These are phyloP conservation scores for Cyamopsis tetragonoloba DNA, from an alignment of 306 rosid species.

Conservation along the genomic window DNA sequence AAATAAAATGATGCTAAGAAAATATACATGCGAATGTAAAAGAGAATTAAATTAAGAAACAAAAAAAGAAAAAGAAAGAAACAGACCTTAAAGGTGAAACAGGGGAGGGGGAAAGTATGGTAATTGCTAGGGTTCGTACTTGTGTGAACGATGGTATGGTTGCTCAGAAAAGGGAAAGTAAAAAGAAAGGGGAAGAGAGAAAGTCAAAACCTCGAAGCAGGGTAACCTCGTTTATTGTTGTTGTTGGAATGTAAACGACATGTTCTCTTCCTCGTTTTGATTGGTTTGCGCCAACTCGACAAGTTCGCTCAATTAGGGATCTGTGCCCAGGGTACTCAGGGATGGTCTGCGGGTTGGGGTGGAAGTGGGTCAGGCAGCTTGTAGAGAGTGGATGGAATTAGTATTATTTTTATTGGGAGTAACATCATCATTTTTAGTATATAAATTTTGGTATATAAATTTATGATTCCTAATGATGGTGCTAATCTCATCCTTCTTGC, in stretches of 20 bases:
- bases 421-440: too few relatives aligned
- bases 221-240: not conserved
- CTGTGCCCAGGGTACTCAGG: too few relatives aligned
- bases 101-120: not conserved
- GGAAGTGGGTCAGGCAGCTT: too few relatives aligned
- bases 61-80: too few relatives aligned
- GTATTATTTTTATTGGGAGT: too few relatives aligned
- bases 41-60: slow-evolving; percentile 16
- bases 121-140: not conserved
- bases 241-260: not conserved
- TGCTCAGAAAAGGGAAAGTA: not conserved
- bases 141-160: not conserved
- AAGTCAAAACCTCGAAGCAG: not conserved
- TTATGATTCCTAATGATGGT: too few relatives aligned
- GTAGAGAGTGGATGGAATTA: too few relatives aligned
- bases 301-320: too few relatives aligned
- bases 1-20: not conserved
- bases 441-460: too few relatives aligned
- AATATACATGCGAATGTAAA: not conserved
- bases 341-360: too few relatives aligned
- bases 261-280: not conserved
- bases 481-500: too few relatives aligned
- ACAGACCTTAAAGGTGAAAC: too few relatives aligned
- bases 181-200: not conserved
- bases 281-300: not conserved